These are phyloP conservation scores for Aspergillus sp. DNA, from an alignment of 2,329 filamentous ascomycete species.

Conservation along the genomic window DNA sequence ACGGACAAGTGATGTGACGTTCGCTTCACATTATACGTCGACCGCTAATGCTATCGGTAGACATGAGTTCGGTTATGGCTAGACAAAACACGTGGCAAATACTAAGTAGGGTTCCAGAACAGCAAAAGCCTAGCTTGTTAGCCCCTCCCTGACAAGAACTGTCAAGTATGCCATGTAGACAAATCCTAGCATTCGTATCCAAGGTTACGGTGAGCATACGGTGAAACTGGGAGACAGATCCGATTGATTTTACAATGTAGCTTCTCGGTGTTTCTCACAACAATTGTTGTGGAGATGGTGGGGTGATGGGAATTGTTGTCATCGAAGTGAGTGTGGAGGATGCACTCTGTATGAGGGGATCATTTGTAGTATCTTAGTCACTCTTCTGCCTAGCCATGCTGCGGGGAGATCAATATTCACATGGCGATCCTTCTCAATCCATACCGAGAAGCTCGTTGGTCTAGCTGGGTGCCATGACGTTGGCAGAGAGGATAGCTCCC, in stretches of 20 bases:
- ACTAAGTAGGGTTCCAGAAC: too few relatives aligned
- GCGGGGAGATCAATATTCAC: too few relatives aligned
- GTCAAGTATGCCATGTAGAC: neutral
- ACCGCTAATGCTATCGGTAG: too few relatives aligned
- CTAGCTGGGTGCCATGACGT: neutral
- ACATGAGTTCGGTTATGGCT: too few relatives aligned
- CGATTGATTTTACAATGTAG: too few relatives aligned
- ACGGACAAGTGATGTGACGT: too few relatives aligned
- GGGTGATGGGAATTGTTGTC: neutral
- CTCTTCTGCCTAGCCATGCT: too few relatives aligned
- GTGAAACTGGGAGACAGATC: neutral
- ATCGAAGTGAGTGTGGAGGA: neutral
- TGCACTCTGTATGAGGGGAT: neutral
- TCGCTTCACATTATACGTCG: too few relatives aligned
- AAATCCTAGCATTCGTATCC: neutral
- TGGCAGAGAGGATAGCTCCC: neutral
- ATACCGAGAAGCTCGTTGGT: neutral
- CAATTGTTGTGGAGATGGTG: neutral
- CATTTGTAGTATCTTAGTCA: constrained; percentile 23
- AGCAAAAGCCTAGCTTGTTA: too few relatives aligned
- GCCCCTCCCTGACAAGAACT: too few relatives aligned
- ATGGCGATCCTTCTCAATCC: too few relatives aligned
- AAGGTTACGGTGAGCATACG: neutral
- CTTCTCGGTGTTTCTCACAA: rapidly evolving
- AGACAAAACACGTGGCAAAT: too few relatives aligned